Evolutionary conservation across 345 rosid species (phyloP).

Genomic region (Triadica sebifera): DNA sequence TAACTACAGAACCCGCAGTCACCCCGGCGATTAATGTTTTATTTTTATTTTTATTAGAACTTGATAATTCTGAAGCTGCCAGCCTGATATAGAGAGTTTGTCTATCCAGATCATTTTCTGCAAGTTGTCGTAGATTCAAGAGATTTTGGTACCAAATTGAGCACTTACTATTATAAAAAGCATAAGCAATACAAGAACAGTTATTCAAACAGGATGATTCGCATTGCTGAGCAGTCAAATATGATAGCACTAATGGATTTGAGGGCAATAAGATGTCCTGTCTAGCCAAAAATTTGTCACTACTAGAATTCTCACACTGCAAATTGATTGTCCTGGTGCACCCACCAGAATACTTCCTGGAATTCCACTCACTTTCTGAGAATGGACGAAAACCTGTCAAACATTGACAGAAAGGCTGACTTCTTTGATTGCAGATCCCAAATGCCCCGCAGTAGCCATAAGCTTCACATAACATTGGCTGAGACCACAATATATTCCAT

Average conservation of each 20-base stretch:
- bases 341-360: constrained; percentile 7
- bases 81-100: constrained; percentile 18
- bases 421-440: constrained; percentile 18
- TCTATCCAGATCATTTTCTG: background rate
- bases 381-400: constrained; percentile 27
- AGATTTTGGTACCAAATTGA: constrained; percentile 23
- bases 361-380: constrained; percentile 21
- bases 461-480: constrained; percentile 8
- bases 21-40: constrained; percentile 4
- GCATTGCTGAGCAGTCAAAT: constrained; percentile 10
- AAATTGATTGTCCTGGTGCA: constrained; percentile 22
- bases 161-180: constrained; percentile 15
- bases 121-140: constrained; percentile 7
- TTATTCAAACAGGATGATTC: constrained; percentile 20
- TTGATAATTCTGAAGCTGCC: constrained; percentile 22
- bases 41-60: background rate
- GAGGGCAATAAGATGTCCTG: constrained; percentile 3
- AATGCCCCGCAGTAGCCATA: constrained; percentile 31
- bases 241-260: background rate
- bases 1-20: constrained; percentile 1
- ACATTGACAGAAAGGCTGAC: constrained; percentile 21
- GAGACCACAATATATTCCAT: constrained; percentile 27
- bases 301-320: constrained; percentile 9
- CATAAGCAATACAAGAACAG: constrained; percentile 32
- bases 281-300: constrained; percentile 12